A percentile compares a stretch with the other conserved stretches of the same genome.
phyloP scores from a whole-genome alignment of 495 filamentous ascomycete species.

The Trichodelitschia bisporula region DNA sequence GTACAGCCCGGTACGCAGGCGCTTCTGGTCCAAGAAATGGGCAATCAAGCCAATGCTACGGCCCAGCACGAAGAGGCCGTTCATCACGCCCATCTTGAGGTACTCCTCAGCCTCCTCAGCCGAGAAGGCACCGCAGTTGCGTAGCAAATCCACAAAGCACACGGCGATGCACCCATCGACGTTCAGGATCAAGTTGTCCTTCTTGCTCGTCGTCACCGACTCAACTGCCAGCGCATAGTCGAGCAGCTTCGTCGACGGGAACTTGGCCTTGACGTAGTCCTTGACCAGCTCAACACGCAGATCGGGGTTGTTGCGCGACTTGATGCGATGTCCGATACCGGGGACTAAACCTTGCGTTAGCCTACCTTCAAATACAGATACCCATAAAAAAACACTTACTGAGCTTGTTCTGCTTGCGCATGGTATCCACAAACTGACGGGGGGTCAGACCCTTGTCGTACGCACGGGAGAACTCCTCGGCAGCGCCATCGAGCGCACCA shows the following conservation, averaged over 20 bases:
- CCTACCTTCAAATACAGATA: not conserved
- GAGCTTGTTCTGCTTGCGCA: constrained; percentile 99
- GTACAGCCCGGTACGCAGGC: constrained; percentile 91
- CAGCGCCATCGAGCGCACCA: constrained; percentile 92
- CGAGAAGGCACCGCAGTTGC: constrained; percentile 92
- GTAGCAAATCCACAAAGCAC: constrained; percentile 93
- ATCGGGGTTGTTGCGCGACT: constrained; percentile 99
- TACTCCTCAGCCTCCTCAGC: constrained; percentile 64
- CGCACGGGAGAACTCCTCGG: constrained; percentile 94
- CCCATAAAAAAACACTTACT: constrained; percentile 26
- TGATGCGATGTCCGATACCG: constrained; percentile 96
- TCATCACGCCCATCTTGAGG: constrained; percentile 85
- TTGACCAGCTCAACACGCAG: constrained; percentile 98
- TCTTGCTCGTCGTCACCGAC: constrained; percentile 96
- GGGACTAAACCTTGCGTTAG: constrained; percentile 35
- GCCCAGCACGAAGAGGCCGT: constrained; percentile 95
- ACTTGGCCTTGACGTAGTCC: constrained; percentile 92
- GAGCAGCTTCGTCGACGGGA: constrained; percentile 87
- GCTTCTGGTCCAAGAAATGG: constrained; percentile 98
- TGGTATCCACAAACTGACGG: constrained; percentile 93
- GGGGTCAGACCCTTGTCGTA: constrained; percentile 95
- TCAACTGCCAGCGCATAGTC: constrained; percentile 97
- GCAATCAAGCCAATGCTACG: constrained; percentile 95
- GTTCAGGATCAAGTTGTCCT: constrained; percentile 99
- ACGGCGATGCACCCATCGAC: constrained; percentile 95